These are phyloP conservation scores for Didymellaceae sp. DNA, from an alignment of 2,329 filamentous ascomycete genomes.

Conservation along the genomic window DNA sequence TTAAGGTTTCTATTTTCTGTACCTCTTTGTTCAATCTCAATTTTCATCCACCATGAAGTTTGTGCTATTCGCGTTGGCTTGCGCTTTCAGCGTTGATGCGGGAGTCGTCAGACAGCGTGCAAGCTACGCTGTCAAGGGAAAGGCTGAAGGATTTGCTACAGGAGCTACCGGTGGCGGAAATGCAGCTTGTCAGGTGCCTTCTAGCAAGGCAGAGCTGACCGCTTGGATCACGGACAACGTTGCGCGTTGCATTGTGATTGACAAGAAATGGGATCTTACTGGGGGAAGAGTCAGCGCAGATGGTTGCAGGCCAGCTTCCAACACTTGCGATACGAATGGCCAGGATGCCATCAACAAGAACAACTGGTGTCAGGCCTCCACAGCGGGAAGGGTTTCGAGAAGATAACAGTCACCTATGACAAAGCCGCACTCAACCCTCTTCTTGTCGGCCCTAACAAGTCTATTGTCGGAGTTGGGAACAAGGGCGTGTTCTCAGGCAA, in stretches of 20 bases:
- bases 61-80: slow-evolving; percentile 24
- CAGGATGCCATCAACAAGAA: slow-evolving; percentile 64
- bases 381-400: slow-evolving; percentile 55
- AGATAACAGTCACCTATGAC: slow-evolving; percentile 52
- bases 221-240: slow-evolving; percentile 62
- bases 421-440: slow-evolving; percentile 59
- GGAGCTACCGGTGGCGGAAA: slow-evolving; percentile 67
- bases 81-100: slow-evolving; percentile 21
- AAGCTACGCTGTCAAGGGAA: slow-evolving; percentile 38
- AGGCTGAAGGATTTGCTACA: slow-evolving; percentile 57
- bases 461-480: slow-evolving; percentile 59
- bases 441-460: slow-evolving; percentile 63
- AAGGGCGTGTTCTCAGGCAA: slow-evolving; percentile 63
- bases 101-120: too few relatives aligned
- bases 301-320: slow-evolving; percentile 60
- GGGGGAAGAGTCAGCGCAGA: slow-evolving; percentile 59
- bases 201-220: slow-evolving; percentile 61
- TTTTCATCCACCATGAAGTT: slow-evolving; percentile 37
- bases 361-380: slow-evolving; percentile 64
- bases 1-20: too few relatives aligned
- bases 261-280: slow-evolving; percentile 61
- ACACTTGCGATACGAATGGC: slow-evolving; percentile 58
- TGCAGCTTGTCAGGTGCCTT: slow-evolving; percentile 62
- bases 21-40: too few relatives aligned
- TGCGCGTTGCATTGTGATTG: slow-evolving; percentile 64